phyloP scores from a whole-genome alignment of 2,329 filamentous ascomycete genomes.

The Arthrobotrys entomopaga region DNA sequence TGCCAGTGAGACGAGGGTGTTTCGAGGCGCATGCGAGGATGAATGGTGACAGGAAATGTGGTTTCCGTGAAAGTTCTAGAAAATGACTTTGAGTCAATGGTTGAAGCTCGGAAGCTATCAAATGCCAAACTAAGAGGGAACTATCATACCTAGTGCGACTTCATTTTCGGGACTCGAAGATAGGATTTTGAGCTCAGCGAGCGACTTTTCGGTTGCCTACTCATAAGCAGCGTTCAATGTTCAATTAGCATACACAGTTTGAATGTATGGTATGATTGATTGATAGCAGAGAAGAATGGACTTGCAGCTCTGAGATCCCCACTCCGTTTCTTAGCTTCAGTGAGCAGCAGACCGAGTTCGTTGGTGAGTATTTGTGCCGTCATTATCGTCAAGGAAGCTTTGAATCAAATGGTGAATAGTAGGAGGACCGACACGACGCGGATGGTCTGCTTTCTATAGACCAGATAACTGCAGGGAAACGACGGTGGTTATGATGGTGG shows the following conservation, averaged over 20 bases:
- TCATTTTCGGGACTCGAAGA: slow-evolving; percentile 78
- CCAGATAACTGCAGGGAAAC: too few relatives aligned
- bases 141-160: slow-evolving; percentile 68
- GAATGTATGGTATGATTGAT: not conserved
- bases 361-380: slow-evolving; percentile 88
- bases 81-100: not conserved
- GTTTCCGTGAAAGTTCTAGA: slow-evolving; percentile 81
- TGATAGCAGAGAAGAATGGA: not conserved
- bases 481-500: too few relatives aligned
- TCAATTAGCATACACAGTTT: not conserved
- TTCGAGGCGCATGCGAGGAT: slow-evolving; percentile 90
- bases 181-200: slow-evolving; percentile 85
- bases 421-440: too few relatives aligned
- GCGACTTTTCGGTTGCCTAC: slow-evolving; percentile 89
- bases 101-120: too few relatives aligned
- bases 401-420: not conserved
- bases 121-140: too few relatives aligned
- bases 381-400: slow-evolving; percentile 67
- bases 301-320: slow-evolving; percentile 83
- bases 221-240: not conserved
- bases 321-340: slow-evolving; percentile 95
- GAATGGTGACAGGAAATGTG: slow-evolving; percentile 91
- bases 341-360: slow-evolving; percentile 88
- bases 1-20: slow-evolving; percentile 88
- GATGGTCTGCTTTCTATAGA: too few relatives aligned